Conservation (phyloP, 163 green algal genomes). For the Chloromonas sp. region DNA sequence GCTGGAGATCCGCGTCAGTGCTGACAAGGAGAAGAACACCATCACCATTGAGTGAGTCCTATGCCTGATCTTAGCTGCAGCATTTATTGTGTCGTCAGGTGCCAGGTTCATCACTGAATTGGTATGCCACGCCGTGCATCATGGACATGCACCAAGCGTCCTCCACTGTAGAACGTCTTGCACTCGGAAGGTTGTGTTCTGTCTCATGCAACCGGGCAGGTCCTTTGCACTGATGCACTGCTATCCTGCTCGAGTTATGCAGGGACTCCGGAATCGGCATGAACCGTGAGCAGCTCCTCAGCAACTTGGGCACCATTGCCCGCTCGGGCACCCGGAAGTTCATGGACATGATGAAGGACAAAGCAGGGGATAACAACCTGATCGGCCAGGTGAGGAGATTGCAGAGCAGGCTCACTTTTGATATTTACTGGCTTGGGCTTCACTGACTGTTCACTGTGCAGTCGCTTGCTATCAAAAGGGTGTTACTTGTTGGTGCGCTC, state of each 20-base stretch:
- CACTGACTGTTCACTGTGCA: too few relatives aligned
- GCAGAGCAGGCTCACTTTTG: not conserved
- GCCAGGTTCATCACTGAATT: too few relatives aligned
- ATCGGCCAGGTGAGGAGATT: constrained; percentile 67
- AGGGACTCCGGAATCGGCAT: constrained; percentile 87
- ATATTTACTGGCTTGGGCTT: too few relatives aligned
- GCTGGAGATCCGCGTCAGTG: constrained; percentile 86
- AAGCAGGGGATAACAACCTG: constrained; percentile 79
- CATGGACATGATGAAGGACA: constrained; percentile 87
- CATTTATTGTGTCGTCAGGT: too few relatives aligned
- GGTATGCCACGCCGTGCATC: too few relatives aligned
- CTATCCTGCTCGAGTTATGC: not conserved
- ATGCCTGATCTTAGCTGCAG: not conserved
- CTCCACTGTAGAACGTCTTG: too few relatives aligned
- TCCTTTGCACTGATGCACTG: not conserved
- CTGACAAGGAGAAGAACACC: constrained; percentile 76
- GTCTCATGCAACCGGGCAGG: too few relatives aligned
- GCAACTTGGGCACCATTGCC: constrained; percentile 94
- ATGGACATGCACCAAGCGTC: too few relatives aligned
- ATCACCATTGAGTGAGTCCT: constrained; percentile 85
- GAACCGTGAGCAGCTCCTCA: constrained; percentile 86
- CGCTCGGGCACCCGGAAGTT: constrained; percentile 95
- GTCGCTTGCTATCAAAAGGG: too few relatives aligned
- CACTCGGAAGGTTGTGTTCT: too few relatives aligned
- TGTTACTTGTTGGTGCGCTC: too few relatives aligned